These are phyloP conservation scores for Ustilago crameri DNA, from an alignment of 1,284 basidiomycete genomes.

Conservation along the genomic window DNA sequence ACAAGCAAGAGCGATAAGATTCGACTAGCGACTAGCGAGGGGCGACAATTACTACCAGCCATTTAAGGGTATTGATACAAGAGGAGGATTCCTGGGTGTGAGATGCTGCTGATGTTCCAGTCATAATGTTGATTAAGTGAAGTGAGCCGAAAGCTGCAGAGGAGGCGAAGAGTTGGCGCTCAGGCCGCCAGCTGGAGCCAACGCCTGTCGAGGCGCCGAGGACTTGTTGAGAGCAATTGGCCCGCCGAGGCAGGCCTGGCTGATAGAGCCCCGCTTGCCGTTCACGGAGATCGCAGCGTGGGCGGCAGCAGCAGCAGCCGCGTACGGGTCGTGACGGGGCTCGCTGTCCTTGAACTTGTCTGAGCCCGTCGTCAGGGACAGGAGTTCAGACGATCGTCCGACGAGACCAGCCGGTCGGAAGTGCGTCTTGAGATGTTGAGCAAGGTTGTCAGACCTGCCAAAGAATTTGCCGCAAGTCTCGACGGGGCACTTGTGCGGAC, in stretches of 20 bases:
- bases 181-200: constrained; percentile 26
- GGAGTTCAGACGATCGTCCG: constrained; percentile 46
- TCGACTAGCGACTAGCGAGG: no score
- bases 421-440: constrained; percentile 68
- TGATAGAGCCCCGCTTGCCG: constrained; percentile 32
- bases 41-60: no score
- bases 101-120: no score
- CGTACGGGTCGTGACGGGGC: constrained; percentile 59
- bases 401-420: constrained; percentile 56
- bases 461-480: constrained; percentile 66
- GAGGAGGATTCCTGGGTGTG: no score
- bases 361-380: constrained; percentile 36
- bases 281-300: constrained; percentile 39
- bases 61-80: no score
- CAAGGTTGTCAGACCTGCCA: constrained; percentile 65
- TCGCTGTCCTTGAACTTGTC: constrained; percentile 45
- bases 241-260: constrained; percentile 38
- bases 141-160: constrained; percentile 14
- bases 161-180: constrained; percentile 41
- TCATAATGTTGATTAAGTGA: no score
- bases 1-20: no score
- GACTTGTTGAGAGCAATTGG: constrained; percentile 49
- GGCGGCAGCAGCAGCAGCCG: constrained; percentile 48
- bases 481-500: constrained; percentile 64
- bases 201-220: constrained; percentile 28